Conservation (phyloP, 768 basidiomycete genomes). For the Kwoniella botswanensis region DNA sequence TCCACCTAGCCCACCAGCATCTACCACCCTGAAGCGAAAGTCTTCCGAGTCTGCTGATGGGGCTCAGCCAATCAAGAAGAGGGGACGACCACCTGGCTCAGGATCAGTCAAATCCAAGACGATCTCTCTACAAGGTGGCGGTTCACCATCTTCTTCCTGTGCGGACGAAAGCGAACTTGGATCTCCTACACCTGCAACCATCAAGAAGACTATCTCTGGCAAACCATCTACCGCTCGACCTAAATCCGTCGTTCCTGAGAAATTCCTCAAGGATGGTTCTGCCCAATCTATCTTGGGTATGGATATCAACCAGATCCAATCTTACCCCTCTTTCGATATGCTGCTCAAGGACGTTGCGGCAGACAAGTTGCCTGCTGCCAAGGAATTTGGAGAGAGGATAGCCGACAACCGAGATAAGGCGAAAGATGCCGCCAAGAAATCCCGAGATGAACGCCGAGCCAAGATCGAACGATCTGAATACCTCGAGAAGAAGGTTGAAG, state of each 20-base stretch:
- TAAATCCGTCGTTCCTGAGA: conserved; percentile 48
- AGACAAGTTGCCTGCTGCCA: conserved; percentile 17
- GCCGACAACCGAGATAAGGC: conserved; percentile 44
- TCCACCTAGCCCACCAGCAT: conserved; percentile 15
- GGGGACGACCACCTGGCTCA: conserved; percentile 34
- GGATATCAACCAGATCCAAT: conserved; percentile 34
- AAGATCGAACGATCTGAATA: conserved; percentile 38
- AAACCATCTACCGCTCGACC: conserved; percentile 44
- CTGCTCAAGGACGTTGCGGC: conserved; percentile 37
- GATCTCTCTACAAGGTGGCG: conserved; percentile 9
- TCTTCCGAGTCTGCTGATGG: conserved; percentile 24
- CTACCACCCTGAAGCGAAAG: conserved; percentile 39
- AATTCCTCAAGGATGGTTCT: conserved; percentile 44
- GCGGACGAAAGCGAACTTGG: conserved; percentile 11
- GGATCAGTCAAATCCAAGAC: conserved; percentile 28
- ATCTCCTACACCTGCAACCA: conserved; percentile 15
- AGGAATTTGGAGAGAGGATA: conserved; percentile 41
- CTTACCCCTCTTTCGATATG: conserved; percentile 44
- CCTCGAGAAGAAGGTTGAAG: conserved; percentile 39
- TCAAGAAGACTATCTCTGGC: conserved; percentile 39
- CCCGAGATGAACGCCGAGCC: conserved; percentile 37
- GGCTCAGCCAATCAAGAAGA: conserved; percentile 24
- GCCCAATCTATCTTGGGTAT: conserved; percentile 39
- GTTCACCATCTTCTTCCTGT: conserved; percentile 16
- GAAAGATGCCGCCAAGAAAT: conserved; percentile 46